Base-by-base conservation (phyloP, 2,329 filamentous ascomycete genomes). In the Verticillium nubilum region DNA sequence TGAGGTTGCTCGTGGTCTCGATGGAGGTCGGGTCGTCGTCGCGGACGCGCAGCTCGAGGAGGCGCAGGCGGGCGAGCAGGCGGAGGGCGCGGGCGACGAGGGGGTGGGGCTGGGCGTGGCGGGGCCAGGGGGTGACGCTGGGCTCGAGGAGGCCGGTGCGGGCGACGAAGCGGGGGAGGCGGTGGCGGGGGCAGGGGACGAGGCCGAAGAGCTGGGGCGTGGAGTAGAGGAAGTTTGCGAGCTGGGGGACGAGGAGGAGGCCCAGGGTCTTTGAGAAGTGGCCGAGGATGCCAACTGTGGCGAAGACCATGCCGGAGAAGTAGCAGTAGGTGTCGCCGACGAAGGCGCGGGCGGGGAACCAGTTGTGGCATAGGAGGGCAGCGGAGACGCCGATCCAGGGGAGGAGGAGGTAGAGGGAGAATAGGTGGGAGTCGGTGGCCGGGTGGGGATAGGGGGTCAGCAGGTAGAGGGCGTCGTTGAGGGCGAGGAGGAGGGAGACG, bases 301-400 rank as follows among this genome's bases (percentile, higher is more conserved):
- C 95, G 72, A 99, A 99, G 42, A 98, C 91, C 92, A 99, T 99
- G 66, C 95, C 95, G 0, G 95, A 95, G 74, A 99, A 97, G 78
- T 99, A 99, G 82, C 95, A 99, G 82, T 98, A 99, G 4, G 95
- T 99, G 75, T 99, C 95, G 59, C 95, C 95, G 10, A 98, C 94
- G 70, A 99, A 99, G 10, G 98, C 95, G 68, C 87, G 88, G 26
- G 94, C 92, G 0, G 95, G 95, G 71, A 92, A 99, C 91, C 92
- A 96, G 75, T 99, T 99, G 79, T 99, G 93, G 72, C 78, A 86
- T 69, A 95, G 84, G 17, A 99, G 82, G 9, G 95, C 95, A 56
- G 90, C 75, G 7, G 92, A 97, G 58, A 97, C 95, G 56, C 92
- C 95, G 61, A 98, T 84, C 79, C 98, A 98, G 17, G 95, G 95